Conservation (phyloP, 2,329 filamentous ascomycete genomes). For the Exophiala mesophila region DNA sequence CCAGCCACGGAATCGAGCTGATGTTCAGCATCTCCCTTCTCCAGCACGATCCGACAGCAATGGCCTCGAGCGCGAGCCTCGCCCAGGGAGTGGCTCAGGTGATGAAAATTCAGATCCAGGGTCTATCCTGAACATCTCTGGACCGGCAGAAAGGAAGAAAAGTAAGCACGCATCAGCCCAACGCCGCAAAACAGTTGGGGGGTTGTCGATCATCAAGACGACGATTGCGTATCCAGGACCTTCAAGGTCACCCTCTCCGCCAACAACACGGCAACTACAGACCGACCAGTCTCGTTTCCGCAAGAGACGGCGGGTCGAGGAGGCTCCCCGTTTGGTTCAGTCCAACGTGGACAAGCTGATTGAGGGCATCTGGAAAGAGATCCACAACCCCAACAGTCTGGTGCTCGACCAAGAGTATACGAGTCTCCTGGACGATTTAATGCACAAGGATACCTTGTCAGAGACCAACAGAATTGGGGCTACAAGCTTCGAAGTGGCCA, state of each 20-base stretch:
- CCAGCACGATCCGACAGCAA: background rate
- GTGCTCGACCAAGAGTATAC: constrained; percentile 2
- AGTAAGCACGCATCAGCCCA: too few species aligned
- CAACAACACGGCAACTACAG: constrained; percentile 1
- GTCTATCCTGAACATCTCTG: too few species aligned
- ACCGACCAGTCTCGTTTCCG: constrained; percentile 1
- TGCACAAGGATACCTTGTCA: constrained; percentile 6
- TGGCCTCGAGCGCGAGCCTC: too few species aligned
- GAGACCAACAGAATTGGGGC: background rate
- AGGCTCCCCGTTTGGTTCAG: constrained; percentile 40
- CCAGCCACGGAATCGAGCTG: too few species aligned
- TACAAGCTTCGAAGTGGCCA: constrained; percentile 11
- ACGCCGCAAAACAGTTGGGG: background rate
- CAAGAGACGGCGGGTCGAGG: constrained; percentile 6
- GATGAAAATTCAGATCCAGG: too few species aligned
- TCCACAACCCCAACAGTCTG: constrained; percentile 30
- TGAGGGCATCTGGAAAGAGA: constrained; percentile 47
- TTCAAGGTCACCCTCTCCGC: background rate
- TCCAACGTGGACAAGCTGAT: constrained; percentile 47
- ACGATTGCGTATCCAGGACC: constrained; percentile 7
- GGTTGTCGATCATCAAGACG: background rate
- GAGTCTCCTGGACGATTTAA: background rate
- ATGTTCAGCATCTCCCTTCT: constrained; percentile 1
- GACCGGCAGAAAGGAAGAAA: too few species aligned
- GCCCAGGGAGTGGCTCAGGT: too few species aligned